These are phyloP conservation scores for Penicillium sp. DNA, from an alignment of 2,329 filamentous ascomycete genomes.

Conservation along the genomic window DNA sequence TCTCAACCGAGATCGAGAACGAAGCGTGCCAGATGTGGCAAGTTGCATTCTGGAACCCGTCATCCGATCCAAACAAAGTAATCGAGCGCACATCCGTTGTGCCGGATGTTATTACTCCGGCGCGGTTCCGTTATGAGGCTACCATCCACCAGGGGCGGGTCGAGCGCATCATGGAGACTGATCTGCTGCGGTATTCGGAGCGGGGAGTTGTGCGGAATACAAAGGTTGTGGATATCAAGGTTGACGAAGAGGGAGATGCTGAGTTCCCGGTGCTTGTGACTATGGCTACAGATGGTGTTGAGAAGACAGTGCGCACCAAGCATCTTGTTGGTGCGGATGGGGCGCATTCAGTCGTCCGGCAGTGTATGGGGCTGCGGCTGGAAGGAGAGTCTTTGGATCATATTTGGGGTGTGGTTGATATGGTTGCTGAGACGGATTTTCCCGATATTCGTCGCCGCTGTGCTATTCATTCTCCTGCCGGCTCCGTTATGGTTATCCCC, in stretches of 20 bases:
- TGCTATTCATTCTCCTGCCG: conserved; percentile 69
- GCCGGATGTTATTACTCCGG: conserved; percentile 58
- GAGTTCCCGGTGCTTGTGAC: conserved; percentile 36
- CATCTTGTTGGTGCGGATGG: conserved; percentile 72
- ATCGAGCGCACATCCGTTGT: conserved; percentile 60
- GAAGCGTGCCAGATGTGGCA: conserved; percentile 43
- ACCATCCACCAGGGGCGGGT: conserved; percentile 69
- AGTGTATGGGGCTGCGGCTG: conserved; percentile 51
- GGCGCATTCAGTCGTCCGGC: conserved; percentile 64
- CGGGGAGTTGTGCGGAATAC: conserved; percentile 60
- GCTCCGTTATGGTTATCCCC: conserved; percentile 77
- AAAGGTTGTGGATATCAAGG: conserved; percentile 59
- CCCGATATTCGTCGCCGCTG: conserved; percentile 78
- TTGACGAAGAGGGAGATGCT: conserved; percentile 50
- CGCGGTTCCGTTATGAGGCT: conserved; percentile 67
- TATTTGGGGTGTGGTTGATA: conserved; percentile 74
- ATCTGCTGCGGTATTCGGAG: conserved; percentile 62
- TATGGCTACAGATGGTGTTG: conserved; percentile 25
- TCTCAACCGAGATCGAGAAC: conserved; percentile 38
- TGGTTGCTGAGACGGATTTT: conserved; percentile 69
- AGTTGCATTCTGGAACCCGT: conserved; percentile 66
- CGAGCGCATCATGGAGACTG: conserved; percentile 66
- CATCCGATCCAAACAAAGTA: conserved; percentile 45
- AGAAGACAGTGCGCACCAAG: conserved; percentile 55
- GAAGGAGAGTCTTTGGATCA: conserved; percentile 67